Conservation (phyloP, 2,329 filamentous ascomycete genomes). For the Elsinoe fawcettii region DNA sequence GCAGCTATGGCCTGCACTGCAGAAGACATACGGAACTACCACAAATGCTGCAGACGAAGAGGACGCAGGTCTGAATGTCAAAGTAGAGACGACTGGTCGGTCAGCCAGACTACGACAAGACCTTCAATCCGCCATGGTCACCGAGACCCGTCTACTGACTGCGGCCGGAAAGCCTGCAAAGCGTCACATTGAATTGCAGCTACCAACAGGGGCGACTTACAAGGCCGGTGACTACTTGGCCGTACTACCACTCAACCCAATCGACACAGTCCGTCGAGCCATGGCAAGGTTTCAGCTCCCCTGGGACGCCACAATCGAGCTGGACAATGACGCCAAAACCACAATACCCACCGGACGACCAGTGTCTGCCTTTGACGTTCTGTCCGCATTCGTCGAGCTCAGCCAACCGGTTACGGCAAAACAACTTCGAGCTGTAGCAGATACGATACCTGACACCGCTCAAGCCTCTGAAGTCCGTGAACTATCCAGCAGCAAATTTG, state of each 20-base stretch:
- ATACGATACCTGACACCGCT: slow-evolving; percentile 42
- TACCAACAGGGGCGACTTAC: slow-evolving; percentile 50
- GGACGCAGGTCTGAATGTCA: slow-evolving; percentile 19
- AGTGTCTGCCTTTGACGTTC: slow-evolving; percentile 55
- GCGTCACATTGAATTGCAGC: slow-evolving; percentile 42
- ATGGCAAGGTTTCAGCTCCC: slow-evolving; percentile 58
- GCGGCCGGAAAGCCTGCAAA: slow-evolving; percentile 48
- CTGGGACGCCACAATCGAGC: slow-evolving; percentile 51
- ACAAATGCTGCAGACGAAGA: slow-evolving; percentile 14
- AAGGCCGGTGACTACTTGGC: slow-evolving; percentile 69
- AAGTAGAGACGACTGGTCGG: slow-evolving; percentile 30
- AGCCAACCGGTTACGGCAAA: slow-evolving; percentile 64
- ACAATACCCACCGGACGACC: slow-evolving; percentile 55
- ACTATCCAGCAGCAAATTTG: slow-evolving; percentile 37
- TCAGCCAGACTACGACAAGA: slow-evolving; percentile 55
- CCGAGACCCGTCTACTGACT: slow-evolving; percentile 47
- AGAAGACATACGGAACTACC: slow-evolving; percentile 31
- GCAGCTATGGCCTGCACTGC: slow-evolving; percentile 45
- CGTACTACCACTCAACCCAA: slow-evolving; percentile 55
- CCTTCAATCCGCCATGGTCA: slow-evolving; percentile 53
- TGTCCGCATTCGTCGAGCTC: slow-evolving; percentile 66
- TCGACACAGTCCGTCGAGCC: slow-evolving; percentile 52
- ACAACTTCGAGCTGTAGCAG: slow-evolving; percentile 44
- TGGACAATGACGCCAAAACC: slow-evolving; percentile 51
- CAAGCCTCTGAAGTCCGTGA: slow-evolving; percentile 43